Percentiles rank a stretch among this genome's conserved stretches.
phyloP scores from a whole-genome alignment of 305 asterid genomes.

The Fraxinus paxiana region DNA sequence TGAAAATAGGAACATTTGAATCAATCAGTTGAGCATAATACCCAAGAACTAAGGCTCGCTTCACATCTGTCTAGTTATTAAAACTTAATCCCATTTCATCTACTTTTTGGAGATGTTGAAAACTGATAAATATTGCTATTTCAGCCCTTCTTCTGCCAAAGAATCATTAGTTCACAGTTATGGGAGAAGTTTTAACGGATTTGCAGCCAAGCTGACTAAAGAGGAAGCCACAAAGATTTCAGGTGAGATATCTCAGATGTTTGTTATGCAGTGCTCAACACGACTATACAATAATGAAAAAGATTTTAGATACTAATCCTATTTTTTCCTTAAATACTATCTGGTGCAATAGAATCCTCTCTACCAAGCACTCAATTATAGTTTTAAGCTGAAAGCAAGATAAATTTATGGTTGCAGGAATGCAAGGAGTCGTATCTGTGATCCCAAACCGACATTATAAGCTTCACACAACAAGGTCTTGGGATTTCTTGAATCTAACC shows the following conservation, averaged over 20 bases:
- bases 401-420: conserved; percentile 28
- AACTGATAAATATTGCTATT: not conserved
- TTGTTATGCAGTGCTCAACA: not conserved
- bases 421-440: conserved; percentile 58
- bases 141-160: conserved; percentile 40
- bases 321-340: not conserved
- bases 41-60: not conserved
- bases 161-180: conserved; percentile 42
- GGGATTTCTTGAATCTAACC: conserved; percentile 50
- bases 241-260: conserved; percentile 15
- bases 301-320: not conserved
- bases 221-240: conserved; percentile 37
- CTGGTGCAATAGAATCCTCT: not conserved
- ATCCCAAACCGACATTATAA: conserved; percentile 34
- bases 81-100: not conserved
- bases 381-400: not conserved
- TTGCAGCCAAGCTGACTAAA: conserved; percentile 43
- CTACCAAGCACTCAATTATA: not conserved
- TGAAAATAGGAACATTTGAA: not conserved
- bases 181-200: conserved; percentile 53
- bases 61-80: not conserved
- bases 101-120: not conserved
- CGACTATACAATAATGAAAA: not conserved
- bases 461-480: conserved; percentile 57
- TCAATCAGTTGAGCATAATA: not conserved